phyloP scores from a whole-genome alignment of 768 basidiomycete species.

The Hygrocybe punicea region DNA sequence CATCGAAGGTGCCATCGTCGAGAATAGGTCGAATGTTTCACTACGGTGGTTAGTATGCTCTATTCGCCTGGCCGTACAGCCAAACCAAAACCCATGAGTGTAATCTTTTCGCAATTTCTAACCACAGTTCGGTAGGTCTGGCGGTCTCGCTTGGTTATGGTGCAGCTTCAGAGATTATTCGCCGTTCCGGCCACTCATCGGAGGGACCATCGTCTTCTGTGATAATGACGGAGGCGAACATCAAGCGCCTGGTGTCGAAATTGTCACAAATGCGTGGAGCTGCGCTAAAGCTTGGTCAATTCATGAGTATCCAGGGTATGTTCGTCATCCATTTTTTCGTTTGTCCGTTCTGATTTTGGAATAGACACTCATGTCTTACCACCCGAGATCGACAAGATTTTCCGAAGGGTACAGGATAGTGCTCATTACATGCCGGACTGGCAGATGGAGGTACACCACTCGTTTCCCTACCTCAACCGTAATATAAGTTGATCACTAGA shows the following conservation, averaged over 20 bases:
- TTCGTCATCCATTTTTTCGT: background rate
- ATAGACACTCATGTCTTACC: constrained; percentile 87
- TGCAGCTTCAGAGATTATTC: constrained; percentile 81
- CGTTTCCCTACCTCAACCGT: background rate
- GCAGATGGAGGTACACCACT: constrained; percentile 80
- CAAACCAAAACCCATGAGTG: background rate
- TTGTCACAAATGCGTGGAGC: constrained; percentile 96
- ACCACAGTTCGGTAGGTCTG: constrained; percentile 53
- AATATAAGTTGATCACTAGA: constrained; percentile 26
- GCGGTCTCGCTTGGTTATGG: constrained; percentile 88
- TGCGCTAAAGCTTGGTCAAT: constrained; percentile 94
- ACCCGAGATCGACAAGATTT: constrained; percentile 81
- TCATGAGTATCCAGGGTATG: constrained; percentile 89
- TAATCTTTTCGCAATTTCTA: background rate
- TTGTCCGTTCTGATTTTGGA: background rate
- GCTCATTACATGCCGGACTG: constrained; percentile 99
- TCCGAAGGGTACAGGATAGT: constrained; percentile 87
- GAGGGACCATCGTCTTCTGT: constrained; percentile 45
- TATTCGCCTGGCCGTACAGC: background rate
- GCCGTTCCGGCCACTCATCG: constrained; percentile 40
- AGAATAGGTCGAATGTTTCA: constrained; percentile 87
- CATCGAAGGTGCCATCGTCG: constrained; percentile 89
- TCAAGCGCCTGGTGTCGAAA: constrained; percentile 85
- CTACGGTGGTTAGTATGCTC: constrained; percentile 69
- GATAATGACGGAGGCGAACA: constrained; percentile 88